A percentile compares a stretch with the other conserved stretches of the same genome.
Evolutionary conservation across 164 flowering plant species (phyloP).

Genomic region (Euptelea pleiosperma): DNA sequence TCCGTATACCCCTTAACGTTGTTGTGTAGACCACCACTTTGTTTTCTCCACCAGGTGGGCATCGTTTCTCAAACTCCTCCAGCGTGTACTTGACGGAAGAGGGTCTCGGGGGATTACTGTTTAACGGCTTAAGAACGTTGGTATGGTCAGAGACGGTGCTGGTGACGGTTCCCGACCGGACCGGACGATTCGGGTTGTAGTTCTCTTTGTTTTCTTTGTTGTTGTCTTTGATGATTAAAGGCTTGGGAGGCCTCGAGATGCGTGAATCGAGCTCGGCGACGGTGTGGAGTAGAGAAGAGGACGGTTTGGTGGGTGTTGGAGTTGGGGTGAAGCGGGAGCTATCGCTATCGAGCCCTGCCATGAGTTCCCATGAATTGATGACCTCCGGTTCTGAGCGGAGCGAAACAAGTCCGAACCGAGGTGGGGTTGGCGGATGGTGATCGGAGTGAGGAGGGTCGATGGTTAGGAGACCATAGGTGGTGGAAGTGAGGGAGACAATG

Average conservation of each 20-base stretch:
- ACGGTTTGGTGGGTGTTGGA: constrained; percentile 10
- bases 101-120: constrained; percentile 6
- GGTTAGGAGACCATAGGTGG: constrained; percentile 84
- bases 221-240: constrained; percentile 2
- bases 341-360: constrained; percentile 79
- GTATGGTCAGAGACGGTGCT: not conserved
- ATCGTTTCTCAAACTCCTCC: constrained; percentile 35
- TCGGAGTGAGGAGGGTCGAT: constrained; percentile 54
- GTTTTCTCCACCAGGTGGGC: constrained; percentile 66
- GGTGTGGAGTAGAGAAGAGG: constrained; percentile 19
- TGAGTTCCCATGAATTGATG: constrained; percentile 94
- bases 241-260: constrained; percentile 11
- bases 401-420: constrained; percentile 34
- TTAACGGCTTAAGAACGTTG: constrained; percentile 12
- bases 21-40: constrained; percentile 79
- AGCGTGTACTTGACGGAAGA: constrained; percentile 1
- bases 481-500: constrained; percentile 91
- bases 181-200: constrained; percentile 19
- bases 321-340: constrained; percentile 60
- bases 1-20: constrained; percentile 67
- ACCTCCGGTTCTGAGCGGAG: constrained; percentile 48
- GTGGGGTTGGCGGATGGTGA: constrained; percentile 30
- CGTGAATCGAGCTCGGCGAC: constrained; percentile 21
- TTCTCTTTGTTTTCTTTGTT: constrained; percentile 27
- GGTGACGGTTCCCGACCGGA: not conserved